A percentile compares a stretch with the other conserved stretches of the same genome.
Evolutionary conservation across 2,329 filamentous ascomycete species (phyloP).

Genomic region (Sporothrix inflata): DNA sequence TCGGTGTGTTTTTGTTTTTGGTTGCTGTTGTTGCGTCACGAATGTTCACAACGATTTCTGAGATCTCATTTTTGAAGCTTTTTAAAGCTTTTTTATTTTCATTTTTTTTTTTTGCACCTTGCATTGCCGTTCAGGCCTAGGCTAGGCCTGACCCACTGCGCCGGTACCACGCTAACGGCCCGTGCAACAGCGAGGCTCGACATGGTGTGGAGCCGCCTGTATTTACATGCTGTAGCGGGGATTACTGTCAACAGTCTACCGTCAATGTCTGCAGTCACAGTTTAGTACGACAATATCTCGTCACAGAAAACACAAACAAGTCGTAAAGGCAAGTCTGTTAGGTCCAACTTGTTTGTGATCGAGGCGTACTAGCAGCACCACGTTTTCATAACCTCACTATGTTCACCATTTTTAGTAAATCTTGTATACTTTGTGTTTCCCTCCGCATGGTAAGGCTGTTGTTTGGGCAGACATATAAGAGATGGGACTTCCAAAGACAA

Average conservation of each 20-base stretch:
- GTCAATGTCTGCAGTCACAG: no score
- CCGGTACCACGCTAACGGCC: conserved; percentile 24
- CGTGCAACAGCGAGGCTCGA: conserved; percentile 15
- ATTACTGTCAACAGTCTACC: no score
- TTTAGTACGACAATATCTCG: conserved; percentile 5
- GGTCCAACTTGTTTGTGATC: background rate
- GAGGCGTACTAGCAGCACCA: background rate
- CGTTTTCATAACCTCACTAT: background rate
- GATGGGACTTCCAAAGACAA: background rate
- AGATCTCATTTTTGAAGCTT: background rate
- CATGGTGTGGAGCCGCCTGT: background rate
- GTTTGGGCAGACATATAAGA: background rate
- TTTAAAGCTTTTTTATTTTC: background rate
- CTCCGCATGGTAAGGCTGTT: background rate
- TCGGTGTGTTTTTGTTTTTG: background rate
- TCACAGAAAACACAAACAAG: conserved; percentile 1
- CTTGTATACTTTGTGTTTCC: background rate
- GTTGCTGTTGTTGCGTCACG: background rate
- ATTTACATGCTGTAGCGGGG: background rate
- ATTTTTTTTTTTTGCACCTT: background rate
- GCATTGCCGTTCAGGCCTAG: background rate
- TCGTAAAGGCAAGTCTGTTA: background rate
- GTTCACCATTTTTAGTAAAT: background rate
- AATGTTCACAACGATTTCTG: background rate
- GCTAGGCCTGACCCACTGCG: conserved; percentile 14